These are phyloP conservation scores for Bacidia rubella DNA, from an alignment of 495 filamentous ascomycete genomes.

Conservation along the genomic window DNA sequence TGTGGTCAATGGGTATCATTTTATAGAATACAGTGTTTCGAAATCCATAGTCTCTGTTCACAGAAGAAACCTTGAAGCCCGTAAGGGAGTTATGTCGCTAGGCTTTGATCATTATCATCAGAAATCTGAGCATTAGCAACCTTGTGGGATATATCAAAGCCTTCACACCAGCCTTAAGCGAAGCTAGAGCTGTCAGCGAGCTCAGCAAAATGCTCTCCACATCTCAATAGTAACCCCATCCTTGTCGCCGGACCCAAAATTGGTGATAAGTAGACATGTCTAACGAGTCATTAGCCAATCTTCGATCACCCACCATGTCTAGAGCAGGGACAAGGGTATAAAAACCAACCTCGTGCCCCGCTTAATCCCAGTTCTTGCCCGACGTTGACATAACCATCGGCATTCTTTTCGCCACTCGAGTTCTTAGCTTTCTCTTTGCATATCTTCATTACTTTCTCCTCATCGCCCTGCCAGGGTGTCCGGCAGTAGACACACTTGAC, in stretches of 20 bases:
- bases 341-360: constrained; percentile 35
- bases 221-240: background rate
- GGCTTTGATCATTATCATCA: too few species aligned
- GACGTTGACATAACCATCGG: constrained; percentile 56
- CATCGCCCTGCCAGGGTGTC: constrained; percentile 45
- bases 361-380: constrained; percentile 49
- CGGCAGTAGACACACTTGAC: constrained; percentile 61
- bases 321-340: background rate
- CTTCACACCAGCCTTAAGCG: too few species aligned
- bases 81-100: too few species aligned
- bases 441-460: constrained; percentile 33
- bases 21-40: too few species aligned
- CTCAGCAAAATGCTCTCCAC: background rate
- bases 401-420: constrained; percentile 21
- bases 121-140: too few species aligned
- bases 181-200: too few species aligned
- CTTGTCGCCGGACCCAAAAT: constrained; percentile 24
- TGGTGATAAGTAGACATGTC: constrained; percentile 33
- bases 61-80: too few species aligned
- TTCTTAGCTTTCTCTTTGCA: constrained; percentile 16
- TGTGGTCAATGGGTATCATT: too few species aligned
- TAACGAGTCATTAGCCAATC: background rate
- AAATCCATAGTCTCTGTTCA: too few species aligned
- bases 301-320: constrained; percentile 12
- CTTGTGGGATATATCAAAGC: too few species aligned